Percentiles rank a stretch among this genome's conserved stretches.
These are phyloP conservation scores for Peronosclerospora sorghi DNA, from an alignment of 352 stramenopile genomes.

Conservation along the genomic window DNA sequence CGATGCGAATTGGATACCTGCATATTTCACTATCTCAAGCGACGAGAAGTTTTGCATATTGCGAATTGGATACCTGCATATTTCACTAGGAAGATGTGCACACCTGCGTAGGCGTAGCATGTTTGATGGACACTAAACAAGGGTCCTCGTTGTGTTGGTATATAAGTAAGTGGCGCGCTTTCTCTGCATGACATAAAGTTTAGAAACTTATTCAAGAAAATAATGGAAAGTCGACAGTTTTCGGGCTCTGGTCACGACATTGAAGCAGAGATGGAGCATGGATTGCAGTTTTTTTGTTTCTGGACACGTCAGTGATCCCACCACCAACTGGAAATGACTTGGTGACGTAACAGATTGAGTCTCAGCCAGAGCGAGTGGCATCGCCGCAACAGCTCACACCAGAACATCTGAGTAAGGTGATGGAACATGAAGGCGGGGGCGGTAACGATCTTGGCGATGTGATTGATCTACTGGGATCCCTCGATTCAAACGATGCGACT, in stretches of 20 bases:
- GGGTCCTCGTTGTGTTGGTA: no score
- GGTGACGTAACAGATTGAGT: slow-evolving; percentile 10
- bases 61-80: slow-evolving; percentile 6
- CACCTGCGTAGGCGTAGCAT: slow-evolving; percentile 14
- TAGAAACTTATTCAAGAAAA: no score
- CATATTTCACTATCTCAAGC: slow-evolving; percentile 31
- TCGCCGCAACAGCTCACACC: slow-evolving; percentile 4
- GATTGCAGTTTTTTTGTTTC: slow-evolving; percentile 58
- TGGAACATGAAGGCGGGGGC: slow-evolving; percentile 28
- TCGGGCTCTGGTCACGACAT: slow-evolving; percentile 11
- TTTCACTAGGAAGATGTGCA: not conserved
- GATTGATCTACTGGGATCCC: slow-evolving; percentile 52
- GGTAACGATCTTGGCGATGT: slow-evolving; percentile 61
- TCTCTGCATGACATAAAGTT: no score
- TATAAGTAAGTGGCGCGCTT: no score
- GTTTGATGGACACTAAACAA: not conserved
- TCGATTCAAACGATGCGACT: slow-evolving; percentile 36
- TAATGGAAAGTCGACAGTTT: no score
- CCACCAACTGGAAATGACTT: slow-evolving; percentile 22
- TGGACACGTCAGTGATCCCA: slow-evolving; percentile 42
- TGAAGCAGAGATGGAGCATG: slow-evolving; percentile 46
- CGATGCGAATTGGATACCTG: no score
- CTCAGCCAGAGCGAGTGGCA: slow-evolving; percentile 5
- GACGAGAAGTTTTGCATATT: slow-evolving; percentile 31
- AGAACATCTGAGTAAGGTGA: slow-evolving; percentile 20